phyloP scores from a whole-genome alignment of 768 basidiomycete genomes.

The Termitomyces sp. region DNA sequence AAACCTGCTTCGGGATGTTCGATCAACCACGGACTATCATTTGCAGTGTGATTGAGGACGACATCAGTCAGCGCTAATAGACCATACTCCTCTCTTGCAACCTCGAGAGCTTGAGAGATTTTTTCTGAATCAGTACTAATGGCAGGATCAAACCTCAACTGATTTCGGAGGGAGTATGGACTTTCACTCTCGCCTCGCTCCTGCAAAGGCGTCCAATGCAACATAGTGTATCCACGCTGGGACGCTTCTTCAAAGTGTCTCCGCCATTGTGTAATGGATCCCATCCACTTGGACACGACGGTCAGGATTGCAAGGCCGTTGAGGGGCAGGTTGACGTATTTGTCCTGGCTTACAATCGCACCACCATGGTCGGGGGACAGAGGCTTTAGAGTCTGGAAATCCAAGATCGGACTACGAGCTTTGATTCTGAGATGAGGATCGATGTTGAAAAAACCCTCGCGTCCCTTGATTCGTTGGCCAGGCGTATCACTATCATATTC shows the following conservation, averaged over 20 bases:
- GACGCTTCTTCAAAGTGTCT: conserved; percentile 78
- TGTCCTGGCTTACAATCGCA: conserved; percentile 36
- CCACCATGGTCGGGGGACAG: conserved; percentile 51
- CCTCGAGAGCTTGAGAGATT: conserved; percentile 58
- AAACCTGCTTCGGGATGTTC: conserved; percentile 94
- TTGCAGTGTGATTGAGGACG: conserved; percentile 96
- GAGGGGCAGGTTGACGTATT: conserved; percentile 67
- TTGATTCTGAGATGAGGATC: conserved; percentile 83
- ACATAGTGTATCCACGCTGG: conserved; percentile 93
- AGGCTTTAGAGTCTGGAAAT: conserved; percentile 36
- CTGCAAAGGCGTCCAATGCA: conserved; percentile 95
- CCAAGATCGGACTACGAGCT: conserved; percentile 70
- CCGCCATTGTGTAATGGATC: conserved; percentile 70
- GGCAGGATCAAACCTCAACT: conserved; percentile 74
- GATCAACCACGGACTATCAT: conserved; percentile 85
- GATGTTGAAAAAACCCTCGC: conserved; percentile 94
- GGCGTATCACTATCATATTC: conserved; percentile 71
- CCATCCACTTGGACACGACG: conserved; percentile 98
- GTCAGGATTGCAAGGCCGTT: conserved; percentile 88
- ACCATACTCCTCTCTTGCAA: conserved; percentile 82
- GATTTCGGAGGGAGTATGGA: conserved; percentile 91
- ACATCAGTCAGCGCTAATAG: conserved; percentile 90
- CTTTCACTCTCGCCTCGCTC: conserved; percentile 84
- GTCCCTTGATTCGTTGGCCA: conserved; percentile 67
- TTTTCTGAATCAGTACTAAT: conserved; percentile 55